A percentile compares a stretch with the other conserved stretches of the same genome.
phyloP scores from a whole-genome alignment of 108 stramenopile genomes.

The Chaetoceros muelleri region DNA sequence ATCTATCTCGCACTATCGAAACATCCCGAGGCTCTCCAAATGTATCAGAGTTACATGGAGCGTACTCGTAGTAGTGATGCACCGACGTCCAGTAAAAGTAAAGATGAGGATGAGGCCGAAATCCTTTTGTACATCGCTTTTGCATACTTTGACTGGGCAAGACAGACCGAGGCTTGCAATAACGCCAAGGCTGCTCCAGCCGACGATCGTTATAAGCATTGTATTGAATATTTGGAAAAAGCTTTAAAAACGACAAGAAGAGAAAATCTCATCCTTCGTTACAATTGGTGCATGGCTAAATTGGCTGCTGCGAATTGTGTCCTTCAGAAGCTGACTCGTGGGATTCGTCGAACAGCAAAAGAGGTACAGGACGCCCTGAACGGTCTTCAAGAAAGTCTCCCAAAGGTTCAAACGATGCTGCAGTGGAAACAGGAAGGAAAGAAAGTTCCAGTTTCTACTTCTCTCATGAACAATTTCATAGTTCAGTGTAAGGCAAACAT shows the following conservation, averaged over 20 bases:
- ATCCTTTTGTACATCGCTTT: constrained; percentile 77
- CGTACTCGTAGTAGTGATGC: constrained; percentile 53
- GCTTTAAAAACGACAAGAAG: constrained; percentile 51
- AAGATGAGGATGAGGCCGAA: constrained; percentile 66
- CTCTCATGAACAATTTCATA: constrained; percentile 59
- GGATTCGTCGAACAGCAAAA: constrained; percentile 68
- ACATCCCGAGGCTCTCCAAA: constrained; percentile 78
- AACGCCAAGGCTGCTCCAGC: constrained; percentile 78
- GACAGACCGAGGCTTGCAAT: constrained; percentile 73
- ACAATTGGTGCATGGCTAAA: constrained; percentile 77
- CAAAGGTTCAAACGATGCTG: constrained; percentile 56
- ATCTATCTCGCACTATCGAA: constrained; percentile 78
- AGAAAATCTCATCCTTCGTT: constrained; percentile 49
- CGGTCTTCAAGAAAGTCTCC: constrained; percentile 64
- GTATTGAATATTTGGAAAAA: constrained; percentile 59
- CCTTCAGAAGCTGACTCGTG: constrained; percentile 63
- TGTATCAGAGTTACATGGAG: constrained; percentile 83
- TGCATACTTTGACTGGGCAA: constrained; percentile 85
- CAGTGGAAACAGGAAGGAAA: constrained; percentile 58
- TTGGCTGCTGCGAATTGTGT: constrained; percentile 78
- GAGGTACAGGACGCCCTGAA: constrained; percentile 71
- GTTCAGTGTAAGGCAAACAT: constrained; percentile 73
- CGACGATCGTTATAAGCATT: constrained; percentile 72
- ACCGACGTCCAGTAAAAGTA: constrained; percentile 64
- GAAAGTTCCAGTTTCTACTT: constrained; percentile 62